Base-by-base conservation (phyloP, 2,329 filamentous ascomycete genomes). In the Sporothrix pallida region DNA sequence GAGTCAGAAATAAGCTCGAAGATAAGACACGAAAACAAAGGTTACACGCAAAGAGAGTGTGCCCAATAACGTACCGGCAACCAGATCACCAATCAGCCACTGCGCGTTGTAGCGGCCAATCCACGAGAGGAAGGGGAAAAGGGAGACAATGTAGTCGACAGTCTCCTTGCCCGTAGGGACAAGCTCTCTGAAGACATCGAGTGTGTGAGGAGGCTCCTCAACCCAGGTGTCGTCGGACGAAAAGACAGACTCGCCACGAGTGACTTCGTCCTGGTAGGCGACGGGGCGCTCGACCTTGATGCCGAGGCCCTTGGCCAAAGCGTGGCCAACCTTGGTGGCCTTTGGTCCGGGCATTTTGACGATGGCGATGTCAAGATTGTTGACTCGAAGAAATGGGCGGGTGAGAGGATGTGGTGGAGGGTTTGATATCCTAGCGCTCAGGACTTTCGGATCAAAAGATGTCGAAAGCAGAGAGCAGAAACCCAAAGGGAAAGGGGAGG, bases 111-210 rank as follows among this genome's bases (percentile, higher is more conserved):
- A 99, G 77, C 91, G 89, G 12, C 85, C 83, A 73, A 98, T 95
- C 96, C 96, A 99, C n/a, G 89, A 86, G 5, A 92, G 81, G 80
- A 98, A 98, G 0, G 96, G 96, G 77, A 99, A 97, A 0, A 98
- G 84, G 15, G 88, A 92, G 76, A 85, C 83, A 74, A 90, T 73
- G 79, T 98, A 99, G 2, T 83, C 78, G 5, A 81, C 68, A 3
- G 91, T 72, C 50, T 92, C 87, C 0, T 80, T 76, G 8, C 84
- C 81, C 0, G 85, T 86, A 0, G 95, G 96, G 0, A 88, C 79
- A 20, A 92, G 82, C 1, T 91, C 87, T 5, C 81, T 79, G 15
- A 98, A 76, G 89, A 90, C 97, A 79, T 97, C 94, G 7, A 82
- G 79, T 0, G 90, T 88, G 3, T 90, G 93, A 0, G 96, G 95